Evolutionary conservation across 73 alveolate genomes (phyloP).

Genomic region (Tetrahymena borealis): DNA sequence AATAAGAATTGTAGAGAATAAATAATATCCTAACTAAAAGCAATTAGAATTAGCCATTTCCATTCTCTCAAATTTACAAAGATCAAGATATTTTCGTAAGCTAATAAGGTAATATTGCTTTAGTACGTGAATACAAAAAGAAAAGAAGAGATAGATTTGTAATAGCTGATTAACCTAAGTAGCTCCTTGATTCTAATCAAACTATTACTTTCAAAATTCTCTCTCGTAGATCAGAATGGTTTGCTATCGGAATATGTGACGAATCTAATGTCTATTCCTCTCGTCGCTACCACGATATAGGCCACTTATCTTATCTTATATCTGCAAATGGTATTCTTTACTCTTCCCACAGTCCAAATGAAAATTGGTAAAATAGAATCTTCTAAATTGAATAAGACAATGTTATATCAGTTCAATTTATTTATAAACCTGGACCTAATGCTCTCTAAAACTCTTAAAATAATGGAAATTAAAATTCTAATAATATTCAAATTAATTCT

Average conservation of each 20-base stretch:
- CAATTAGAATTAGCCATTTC: background rate
- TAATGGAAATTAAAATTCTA: no score
- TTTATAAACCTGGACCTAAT: background rate
- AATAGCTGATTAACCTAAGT: background rate
- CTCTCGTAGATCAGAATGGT: constrained; percentile 25
- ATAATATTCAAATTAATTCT: no score
- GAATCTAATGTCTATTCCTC: constrained; percentile 3
- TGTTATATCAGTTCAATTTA: background rate
- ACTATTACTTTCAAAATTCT: background rate
- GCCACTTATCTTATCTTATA: constrained; percentile 27
- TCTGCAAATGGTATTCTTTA: constrained; percentile 35
- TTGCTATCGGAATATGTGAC: constrained; percentile 36
- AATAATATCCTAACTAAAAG: background rate
- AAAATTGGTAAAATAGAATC: constrained; percentile 3
- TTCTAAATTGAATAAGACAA: constrained; percentile 8
- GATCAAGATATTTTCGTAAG: constrained; percentile 23
- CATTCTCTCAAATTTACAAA: constrained; percentile 6
- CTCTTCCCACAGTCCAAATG: constrained; percentile 3
- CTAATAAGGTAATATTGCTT: background rate
- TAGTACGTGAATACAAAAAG: background rate
- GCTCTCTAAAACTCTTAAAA: background rate
- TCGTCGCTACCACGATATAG: constrained; percentile 19
- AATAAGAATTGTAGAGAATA: background rate
- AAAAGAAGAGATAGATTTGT: constrained; percentile 43
- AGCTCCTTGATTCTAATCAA: background rate